Base-by-base conservation (phyloP, 1,139 yeast species). In the Komagataea norvegica region DNA sequence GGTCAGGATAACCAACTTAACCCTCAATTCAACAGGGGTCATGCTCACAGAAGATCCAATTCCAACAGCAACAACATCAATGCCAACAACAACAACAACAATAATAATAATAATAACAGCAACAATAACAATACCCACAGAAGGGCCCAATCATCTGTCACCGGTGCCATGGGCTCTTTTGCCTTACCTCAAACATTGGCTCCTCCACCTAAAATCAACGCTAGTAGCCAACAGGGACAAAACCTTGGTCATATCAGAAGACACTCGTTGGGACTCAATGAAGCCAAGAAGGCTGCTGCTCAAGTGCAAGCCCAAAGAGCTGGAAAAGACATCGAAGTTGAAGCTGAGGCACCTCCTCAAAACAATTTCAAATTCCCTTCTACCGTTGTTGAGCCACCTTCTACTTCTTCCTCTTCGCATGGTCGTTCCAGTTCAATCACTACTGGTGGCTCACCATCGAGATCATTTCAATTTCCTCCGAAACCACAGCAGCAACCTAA, bases 261-360 rank as follows among this genome's bases (percentile, higher is more conserved):
- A 60, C 98, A 91, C 57, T 88, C 96, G 0, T 66, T 91, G 45
- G 97, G 95, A 2, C 68, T 91, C 42, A 82, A 82, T 42, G 98
- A 91, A 61, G 98, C 98, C n/a, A 89, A 86, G 53, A 81, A 83
- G 51, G 97, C 97, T 5, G 98, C 98, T 13, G 96, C 96, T 8
- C 78, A 77, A 53, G 89, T 88, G 35, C 95, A 87, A 60, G 79
- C 82, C 3, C 68, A 76, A 59, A 64, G 78, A 56, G 62, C 67
- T 5, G 62, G 73, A 34, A 69, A 45, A 33, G 58, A 46, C 3
- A n/a, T 29, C 9, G 46, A 34, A 7, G 44, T 40, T 6, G 46
- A 43, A 23, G 38, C 38, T 11, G 22, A 28, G 15, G 27, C 29
- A 16, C 36, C 40, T 37, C 31, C 40, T 25, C 29, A 35, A 13